These are phyloP conservation scores for Xylaria sp. DNA, from an alignment of 2,329 filamentous ascomycete species.

Conservation along the genomic window DNA sequence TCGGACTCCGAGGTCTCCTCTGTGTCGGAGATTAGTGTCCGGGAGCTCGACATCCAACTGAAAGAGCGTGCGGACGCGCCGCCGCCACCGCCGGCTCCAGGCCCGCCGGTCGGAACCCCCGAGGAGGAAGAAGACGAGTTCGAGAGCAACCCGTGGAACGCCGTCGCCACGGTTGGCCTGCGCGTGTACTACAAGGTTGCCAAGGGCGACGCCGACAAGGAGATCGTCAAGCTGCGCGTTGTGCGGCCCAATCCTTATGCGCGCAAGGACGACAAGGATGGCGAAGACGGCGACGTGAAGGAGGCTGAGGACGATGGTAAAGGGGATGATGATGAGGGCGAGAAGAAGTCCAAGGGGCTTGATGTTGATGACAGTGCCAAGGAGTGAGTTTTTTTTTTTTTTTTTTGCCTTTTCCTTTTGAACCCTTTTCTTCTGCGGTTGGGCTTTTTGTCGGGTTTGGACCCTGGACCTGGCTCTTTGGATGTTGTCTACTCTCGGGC, in stretches of 20 bases:
- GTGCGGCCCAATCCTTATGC: slow-evolving; percentile 53
- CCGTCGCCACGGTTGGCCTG: slow-evolving; percentile 69
- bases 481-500: neutral
- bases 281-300: slow-evolving; percentile 42
- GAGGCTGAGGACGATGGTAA: slow-evolving; percentile 39
- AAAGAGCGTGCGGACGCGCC: slow-evolving; percentile 39
- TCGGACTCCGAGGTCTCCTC: slow-evolving; percentile 49
- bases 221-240: slow-evolving; percentile 53
- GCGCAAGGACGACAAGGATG: slow-evolving; percentile 40
- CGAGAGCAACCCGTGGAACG: slow-evolving; percentile 69
- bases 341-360: slow-evolving; percentile 48
- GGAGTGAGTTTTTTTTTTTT: slow-evolving; percentile 35
- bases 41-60: slow-evolving; percentile 52
- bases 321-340: slow-evolving; percentile 40
- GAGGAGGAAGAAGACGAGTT: slow-evolving; percentile 66
- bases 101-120: slow-evolving; percentile 47
- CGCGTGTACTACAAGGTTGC: slow-evolving; percentile 66
- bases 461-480: neutral
- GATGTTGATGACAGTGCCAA: slow-evolving; percentile 53
- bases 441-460: too few relatives aligned
- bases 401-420: neutral
- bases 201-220: slow-evolving; percentile 47
- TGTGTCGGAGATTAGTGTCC: slow-evolving; percentile 54
- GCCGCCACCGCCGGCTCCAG: slow-evolving; percentile 44
- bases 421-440: neutral